phyloP scores from a whole-genome alignment of 805 yeast species.

The Metschnikowia gruessii region DNA sequence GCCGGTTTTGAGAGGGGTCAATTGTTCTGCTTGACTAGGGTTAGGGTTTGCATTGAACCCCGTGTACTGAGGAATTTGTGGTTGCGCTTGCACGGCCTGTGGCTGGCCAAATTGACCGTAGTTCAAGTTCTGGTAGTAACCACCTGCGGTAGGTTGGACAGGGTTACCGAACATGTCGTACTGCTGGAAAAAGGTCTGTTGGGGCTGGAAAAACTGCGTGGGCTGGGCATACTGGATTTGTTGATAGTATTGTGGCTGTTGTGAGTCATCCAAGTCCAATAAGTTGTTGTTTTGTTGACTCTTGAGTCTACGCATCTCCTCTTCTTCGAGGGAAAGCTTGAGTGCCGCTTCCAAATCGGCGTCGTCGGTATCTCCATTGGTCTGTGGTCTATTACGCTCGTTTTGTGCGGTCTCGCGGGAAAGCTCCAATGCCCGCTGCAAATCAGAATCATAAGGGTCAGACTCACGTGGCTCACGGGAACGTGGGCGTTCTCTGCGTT shows the following conservation, averaged over 20 bases:
- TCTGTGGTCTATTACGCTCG: slow-evolving; percentile 52
- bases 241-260: slow-evolving; percentile 21
- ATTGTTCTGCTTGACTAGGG: slow-evolving; percentile 22
- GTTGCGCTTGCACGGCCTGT: slow-evolving; percentile 34
- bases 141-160: slow-evolving; percentile 53
- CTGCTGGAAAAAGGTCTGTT: slow-evolving; percentile 24
- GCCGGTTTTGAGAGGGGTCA: slow-evolving; percentile 63
- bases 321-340: slow-evolving; percentile 72
- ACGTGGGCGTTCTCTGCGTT: slow-evolving; percentile 1
- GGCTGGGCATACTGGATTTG: slow-evolving; percentile 13
- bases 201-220: slow-evolving; percentile 16
- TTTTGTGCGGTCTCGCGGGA: slow-evolving; percentile 80
- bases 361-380: slow-evolving; percentile 48
- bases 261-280: slow-evolving; percentile 48
- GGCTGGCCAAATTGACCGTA: slow-evolving; percentile 34
- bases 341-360: slow-evolving; percentile 68
- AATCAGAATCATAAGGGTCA: slow-evolving; percentile 65
- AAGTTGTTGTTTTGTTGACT: slow-evolving; percentile 43
- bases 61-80: slow-evolving; percentile 25
- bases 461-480: slow-evolving; percentile 2
- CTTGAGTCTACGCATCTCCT: slow-evolving; percentile 55
- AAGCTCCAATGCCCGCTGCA: slow-evolving; percentile 76
- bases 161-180: slow-evolving; percentile 72
- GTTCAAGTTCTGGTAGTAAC: slow-evolving; percentile 39
- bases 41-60: slow-evolving; percentile 12